A percentile compares a stretch with the other conserved stretches of the same genome.
Evolutionary conservation across 768 basidiomycete genomes (phyloP).

Genomic region (Naganishia antarctica): DNA sequence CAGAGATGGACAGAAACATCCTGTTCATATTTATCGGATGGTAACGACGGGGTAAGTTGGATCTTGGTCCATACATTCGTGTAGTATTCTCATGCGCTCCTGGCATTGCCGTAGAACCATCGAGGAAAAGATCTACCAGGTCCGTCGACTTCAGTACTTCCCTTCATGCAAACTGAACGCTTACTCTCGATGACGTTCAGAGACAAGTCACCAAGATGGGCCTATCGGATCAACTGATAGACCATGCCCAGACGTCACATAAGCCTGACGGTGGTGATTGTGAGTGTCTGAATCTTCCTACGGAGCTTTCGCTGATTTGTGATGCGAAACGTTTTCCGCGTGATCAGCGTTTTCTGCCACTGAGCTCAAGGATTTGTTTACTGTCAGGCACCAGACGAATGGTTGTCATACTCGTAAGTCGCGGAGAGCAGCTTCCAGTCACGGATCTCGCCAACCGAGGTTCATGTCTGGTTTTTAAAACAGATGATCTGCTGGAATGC

Average conservation of each 20-base stretch:
- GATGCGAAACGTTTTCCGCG: not conserved
- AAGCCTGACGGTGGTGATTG: slow-evolving; percentile 73
- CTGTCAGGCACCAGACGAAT: slow-evolving; percentile 66
- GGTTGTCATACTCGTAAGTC: slow-evolving; percentile 68
- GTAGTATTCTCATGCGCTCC: slow-evolving; percentile 45
- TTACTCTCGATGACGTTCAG: slow-evolving; percentile 54
- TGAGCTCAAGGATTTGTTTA: slow-evolving; percentile 87
- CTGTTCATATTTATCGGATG: slow-evolving; percentile 65
- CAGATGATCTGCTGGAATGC: slow-evolving; percentile 77
- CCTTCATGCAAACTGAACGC: not conserved
- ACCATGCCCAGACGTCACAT: slow-evolving; percentile 59
- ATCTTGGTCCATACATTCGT: slow-evolving; percentile 70
- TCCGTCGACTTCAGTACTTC: slow-evolving; percentile 18
- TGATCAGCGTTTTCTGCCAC: slow-evolving; percentile 41
- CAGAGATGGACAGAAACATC: slow-evolving; percentile 79
- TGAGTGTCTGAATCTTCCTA: slow-evolving; percentile 49
- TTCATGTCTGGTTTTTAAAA: no score
- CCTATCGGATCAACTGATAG: slow-evolving; percentile 61
- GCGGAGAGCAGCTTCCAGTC: no score
- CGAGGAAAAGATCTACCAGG: slow-evolving; percentile 58
- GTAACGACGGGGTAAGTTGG: slow-evolving; percentile 48
- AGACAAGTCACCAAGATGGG: slow-evolving; percentile 91
- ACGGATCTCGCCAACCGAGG: no score
- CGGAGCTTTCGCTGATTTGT: slow-evolving; percentile 21
- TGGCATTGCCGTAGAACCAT: slow-evolving; percentile 59